Evolutionary conservation across 495 filamentous ascomycete species (phyloP), one percentile per base, ranked within the genome.

Genomic region (Pseudomonodictys pantanalensis): DNA sequence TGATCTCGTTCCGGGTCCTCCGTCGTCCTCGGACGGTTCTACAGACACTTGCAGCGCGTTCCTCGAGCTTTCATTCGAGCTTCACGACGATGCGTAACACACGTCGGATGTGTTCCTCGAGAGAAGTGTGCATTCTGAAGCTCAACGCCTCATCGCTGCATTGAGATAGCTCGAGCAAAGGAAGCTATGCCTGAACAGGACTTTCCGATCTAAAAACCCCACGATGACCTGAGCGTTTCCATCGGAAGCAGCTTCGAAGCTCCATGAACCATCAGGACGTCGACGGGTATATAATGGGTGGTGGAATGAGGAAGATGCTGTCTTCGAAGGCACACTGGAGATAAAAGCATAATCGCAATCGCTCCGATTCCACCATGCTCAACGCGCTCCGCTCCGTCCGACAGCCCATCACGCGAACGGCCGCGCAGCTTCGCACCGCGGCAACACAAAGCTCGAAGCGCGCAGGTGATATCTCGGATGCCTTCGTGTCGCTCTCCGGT

Each of bases 401-500:
- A 51, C 24, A 29, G 12, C 17, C 57, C 39, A 22, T 45, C 6
- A 58, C 17, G 10, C 35, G 33, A 0, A 10, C 39, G 26, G 41
- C 30, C 10, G 17, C 52, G 3, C 62, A 56, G 30, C 42, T 62
- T 18, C 63, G 66, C 10, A 53, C 58, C 20, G 66, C 54, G 45
- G 62, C 62, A 25, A 68, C 69, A 25, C 60, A 70, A 12, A 43
- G 50, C 7, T 67, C 67, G 45, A 75, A 73, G 51, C 56, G 65
- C 18, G 71, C 69, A 44, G 91, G 91, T 3, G 86, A 93, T 68
- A 95, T 96, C 48, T 90, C 88, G 0, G 88, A 87, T 56, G 81
- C 90, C 5, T 96, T 96, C 55, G 86, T 86, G 2, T 91, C 88
- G 17, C 77, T 96, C 25, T 89, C 88, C 0, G 87, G 89, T 12